Evolutionary conservation across 768 basidiomycete species (phyloP), one percentile per base, ranked within the genome.

Genomic region (Agrocybe chaxingu): DNA sequence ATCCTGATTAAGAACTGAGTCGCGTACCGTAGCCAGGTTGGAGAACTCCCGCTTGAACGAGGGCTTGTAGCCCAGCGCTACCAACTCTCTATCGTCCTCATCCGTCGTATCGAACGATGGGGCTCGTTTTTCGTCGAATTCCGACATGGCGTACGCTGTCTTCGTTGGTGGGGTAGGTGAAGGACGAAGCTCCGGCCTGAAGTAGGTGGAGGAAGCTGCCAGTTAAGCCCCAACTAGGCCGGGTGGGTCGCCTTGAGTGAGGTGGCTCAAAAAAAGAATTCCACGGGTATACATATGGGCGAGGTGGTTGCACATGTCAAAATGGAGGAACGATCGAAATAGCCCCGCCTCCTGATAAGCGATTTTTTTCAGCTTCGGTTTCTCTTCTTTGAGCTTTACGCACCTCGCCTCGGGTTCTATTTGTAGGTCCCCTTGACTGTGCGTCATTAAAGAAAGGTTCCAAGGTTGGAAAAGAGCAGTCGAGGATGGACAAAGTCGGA

Each of bases 31-130:
- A n/a, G 86, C 85, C 31, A 91, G 66, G 60, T 89, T 89, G 6
- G 86, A 82, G 59, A 93, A 93, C 73, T 93, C 91, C 51, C 91
- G 77, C 65, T 82, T 84, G 74, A 93, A 92, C 11, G 86, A 88
- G 37, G 86, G 86, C 60, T 84, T 80, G 60, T 88, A 88, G 13
- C 86, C 86, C 58, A 87, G 64, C 11, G 79, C 82, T 48, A 82
- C 73, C 36, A 88, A 75, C 60, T 81, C 78, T 61, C 71, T 75
- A 68, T 87, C 84, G 62, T 88, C 86, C 47, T 81, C 80, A 60
- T 82, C 72, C 35, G 60, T 51, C 36, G 60, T 62, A 16, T 59
- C 59, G 30, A 63, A 18, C 5, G 55, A 36, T 9, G 54, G 36
- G 29, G 59, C 42, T 32, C 48, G 51, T 50, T 60, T 58, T 39